Conservation (phyloP, 139 green algal species). For the Ulvella scutata region DNA sequence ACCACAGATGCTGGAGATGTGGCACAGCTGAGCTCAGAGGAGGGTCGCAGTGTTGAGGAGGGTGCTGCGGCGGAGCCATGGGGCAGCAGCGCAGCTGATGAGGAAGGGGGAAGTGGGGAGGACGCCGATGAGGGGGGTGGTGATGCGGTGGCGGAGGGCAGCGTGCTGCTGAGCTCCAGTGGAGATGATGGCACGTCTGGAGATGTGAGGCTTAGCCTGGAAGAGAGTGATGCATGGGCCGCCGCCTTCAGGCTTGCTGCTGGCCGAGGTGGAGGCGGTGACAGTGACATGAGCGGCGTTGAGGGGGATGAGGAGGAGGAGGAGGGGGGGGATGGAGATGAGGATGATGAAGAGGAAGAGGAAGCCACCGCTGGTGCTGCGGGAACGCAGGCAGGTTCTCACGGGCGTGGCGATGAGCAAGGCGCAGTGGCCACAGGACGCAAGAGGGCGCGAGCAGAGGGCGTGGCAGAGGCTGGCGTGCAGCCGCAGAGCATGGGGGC, state of each 20-base stretch:
- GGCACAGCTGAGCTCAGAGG: too few relatives aligned
- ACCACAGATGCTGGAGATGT: too few relatives aligned
- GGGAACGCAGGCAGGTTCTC: background rate
- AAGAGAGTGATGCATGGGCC: background rate
- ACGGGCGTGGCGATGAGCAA: background rate
- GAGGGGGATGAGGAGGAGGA: background rate
- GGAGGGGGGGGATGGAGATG: background rate
- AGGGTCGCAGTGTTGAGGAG: background rate
- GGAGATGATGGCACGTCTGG: background rate
- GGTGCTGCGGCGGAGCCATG: background rate
- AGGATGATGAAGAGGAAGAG: background rate
- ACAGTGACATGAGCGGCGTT: background rate
- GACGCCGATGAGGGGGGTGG: background rate
- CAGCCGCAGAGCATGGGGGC: background rate
- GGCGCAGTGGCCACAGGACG: too few relatives aligned
- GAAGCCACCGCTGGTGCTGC: background rate
- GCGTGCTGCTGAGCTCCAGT: too few relatives aligned
- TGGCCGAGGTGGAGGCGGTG: background rate
- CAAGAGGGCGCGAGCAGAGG: background rate
- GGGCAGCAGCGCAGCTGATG: background rate
- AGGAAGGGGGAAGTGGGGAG: background rate
- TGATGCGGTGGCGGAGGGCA: background rate
- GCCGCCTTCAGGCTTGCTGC: background rate
- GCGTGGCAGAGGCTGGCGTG: background rate
- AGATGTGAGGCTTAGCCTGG: background rate